Percentiles rank a stretch among this genome's conserved stretches.
These are phyloP conservation scores for Aspergillus affinis DNA, from an alignment of 495 filamentous ascomycete species.

Conservation along the genomic window DNA sequence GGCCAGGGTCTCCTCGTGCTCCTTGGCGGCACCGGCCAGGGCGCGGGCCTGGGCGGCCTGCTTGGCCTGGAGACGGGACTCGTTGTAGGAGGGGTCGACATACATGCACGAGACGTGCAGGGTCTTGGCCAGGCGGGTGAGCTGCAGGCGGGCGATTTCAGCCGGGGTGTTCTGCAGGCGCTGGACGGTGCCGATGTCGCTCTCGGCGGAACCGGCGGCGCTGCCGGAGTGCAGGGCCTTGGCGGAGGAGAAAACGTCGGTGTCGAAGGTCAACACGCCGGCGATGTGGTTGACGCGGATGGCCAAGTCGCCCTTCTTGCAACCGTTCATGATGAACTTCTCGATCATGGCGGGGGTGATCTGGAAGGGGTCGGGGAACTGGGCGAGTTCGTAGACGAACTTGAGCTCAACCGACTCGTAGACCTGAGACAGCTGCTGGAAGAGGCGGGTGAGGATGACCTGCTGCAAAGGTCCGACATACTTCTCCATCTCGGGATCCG, in stretches of 20 bases:
- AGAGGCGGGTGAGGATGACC: conserved; percentile 95
- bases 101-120: conserved; percentile 92
- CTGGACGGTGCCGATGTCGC: conserved; percentile 81
- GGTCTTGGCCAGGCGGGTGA: conserved; percentile 86
- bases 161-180: conserved; percentile 95
- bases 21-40: conserved; percentile 81
- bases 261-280: conserved; percentile 93
- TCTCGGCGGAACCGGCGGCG: conserved; percentile 83
- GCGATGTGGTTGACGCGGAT: conserved; percentile 95
- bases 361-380: conserved; percentile 97
- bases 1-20: conserved; percentile 85
- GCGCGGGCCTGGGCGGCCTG: conserved; percentile 77
- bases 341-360: conserved; percentile 89
- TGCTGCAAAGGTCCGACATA: conserved; percentile 94
- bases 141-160: conserved; percentile 94
- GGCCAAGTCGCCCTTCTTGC: conserved; percentile 97
- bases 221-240: conserved; percentile 89
- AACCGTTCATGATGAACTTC: conserved; percentile 99
- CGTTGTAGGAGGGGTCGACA: conserved; percentile 84
- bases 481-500: conserved; percentile 93
- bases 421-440: conserved; percentile 98
- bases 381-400: conserved; percentile 89
- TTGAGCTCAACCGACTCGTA: conserved; percentile 96
- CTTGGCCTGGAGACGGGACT: conserved; percentile 74
- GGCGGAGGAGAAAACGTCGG: conserved; percentile 95